Percentiles rank a stretch among this genome's conserved stretches.
phyloP scores from a whole-genome alignment of 2,329 filamentous ascomycete species.

The Diaporthe citri region DNA sequence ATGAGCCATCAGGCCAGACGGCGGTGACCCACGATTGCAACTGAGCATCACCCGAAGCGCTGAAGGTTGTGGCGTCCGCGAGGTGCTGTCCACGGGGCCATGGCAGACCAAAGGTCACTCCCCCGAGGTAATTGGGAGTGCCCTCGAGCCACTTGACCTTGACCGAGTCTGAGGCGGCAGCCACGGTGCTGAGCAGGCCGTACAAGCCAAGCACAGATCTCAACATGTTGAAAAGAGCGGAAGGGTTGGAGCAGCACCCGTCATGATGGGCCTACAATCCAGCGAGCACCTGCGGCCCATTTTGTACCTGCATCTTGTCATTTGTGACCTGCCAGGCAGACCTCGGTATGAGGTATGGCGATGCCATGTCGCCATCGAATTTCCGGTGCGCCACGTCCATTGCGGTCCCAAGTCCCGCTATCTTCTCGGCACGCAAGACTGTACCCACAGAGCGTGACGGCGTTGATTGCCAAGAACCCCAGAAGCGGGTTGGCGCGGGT shows the following conservation, averaged over 20 bases:
- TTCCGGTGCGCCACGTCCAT: slow-evolving; percentile 21
- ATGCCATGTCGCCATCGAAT: slow-evolving; percentile 26
- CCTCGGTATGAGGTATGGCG: slow-evolving; percentile 7
- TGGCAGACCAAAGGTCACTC: slow-evolving; percentile 40
- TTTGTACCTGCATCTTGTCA: slow-evolving; percentile 25
- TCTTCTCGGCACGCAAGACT: slow-evolving; percentile 26
- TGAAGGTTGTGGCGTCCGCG: slow-evolving; percentile 19
- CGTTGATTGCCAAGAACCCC: slow-evolving; percentile 13
- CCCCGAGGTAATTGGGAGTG: slow-evolving; percentile 20
- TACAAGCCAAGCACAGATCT: slow-evolving; percentile 18
- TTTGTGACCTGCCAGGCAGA: background rate
- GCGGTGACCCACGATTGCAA: slow-evolving; percentile 69
- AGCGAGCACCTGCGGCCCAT: background rate
- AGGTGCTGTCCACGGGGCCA: slow-evolving; percentile 38
- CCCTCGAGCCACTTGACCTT: slow-evolving; percentile 28
- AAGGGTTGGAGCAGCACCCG: background rate
- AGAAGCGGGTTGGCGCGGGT: slow-evolving; percentile 24
- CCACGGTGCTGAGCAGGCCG: slow-evolving; percentile 12
- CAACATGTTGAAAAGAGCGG: slow-evolving; percentile 19
- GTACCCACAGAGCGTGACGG: slow-evolving; percentile 29
- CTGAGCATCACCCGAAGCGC: slow-evolving; percentile 44
- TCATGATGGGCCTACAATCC: background rate
- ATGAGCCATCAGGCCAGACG: slow-evolving; percentile 71
- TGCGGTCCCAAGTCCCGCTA: slow-evolving; percentile 25
- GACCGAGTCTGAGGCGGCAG: slow-evolving; percentile 7